phyloP scores from a whole-genome alignment of 257 asterid genomes.

The Przewalskia tangutica region DNA sequence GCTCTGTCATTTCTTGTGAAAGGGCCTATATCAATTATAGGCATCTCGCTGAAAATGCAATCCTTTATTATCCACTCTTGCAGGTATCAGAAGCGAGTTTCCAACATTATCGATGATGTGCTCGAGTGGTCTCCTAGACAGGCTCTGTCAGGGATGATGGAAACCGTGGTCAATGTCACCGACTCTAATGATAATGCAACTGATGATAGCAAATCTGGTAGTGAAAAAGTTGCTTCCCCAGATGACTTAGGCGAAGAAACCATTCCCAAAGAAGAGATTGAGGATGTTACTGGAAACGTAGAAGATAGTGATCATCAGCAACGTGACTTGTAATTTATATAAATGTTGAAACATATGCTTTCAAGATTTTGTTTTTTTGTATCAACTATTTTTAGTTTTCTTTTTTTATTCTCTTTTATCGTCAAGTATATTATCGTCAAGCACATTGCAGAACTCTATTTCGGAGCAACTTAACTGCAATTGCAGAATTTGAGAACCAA shows the following conservation, averaged over 20 bases:
- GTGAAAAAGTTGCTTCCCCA: not conserved
- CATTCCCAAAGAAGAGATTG: constrained; percentile 14
- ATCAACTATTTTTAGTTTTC: not conserved
- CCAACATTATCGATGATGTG: constrained; percentile 92
- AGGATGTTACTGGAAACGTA: constrained; percentile 21
- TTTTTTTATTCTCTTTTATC: not conserved
- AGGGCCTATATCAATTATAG: not conserved
- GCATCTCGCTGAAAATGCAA: not conserved
- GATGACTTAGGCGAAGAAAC: constrained; percentile 23
- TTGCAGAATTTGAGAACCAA: not conserved
- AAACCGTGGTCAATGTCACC: constrained; percentile 30
- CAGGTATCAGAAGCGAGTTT: constrained; percentile 95
- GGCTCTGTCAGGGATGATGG: constrained; percentile 96
- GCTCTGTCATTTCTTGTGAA: not conserved
- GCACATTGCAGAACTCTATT: not conserved
- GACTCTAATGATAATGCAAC: constrained; percentile 19
- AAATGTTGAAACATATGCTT: not conserved
- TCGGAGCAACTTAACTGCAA: not conserved
- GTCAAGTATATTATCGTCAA: not conserved
- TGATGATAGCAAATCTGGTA: constrained; percentile 18
- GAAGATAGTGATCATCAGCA: constrained; percentile 28
- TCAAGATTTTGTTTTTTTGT: not conserved
- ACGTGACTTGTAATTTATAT: constrained; percentile 6
- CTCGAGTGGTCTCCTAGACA: constrained; percentile 93
- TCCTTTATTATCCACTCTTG: constrained; percentile 2